Conservation (phyloP, 176 grass and related monocot genomes). For the Cenchrus purpureus region DNA sequence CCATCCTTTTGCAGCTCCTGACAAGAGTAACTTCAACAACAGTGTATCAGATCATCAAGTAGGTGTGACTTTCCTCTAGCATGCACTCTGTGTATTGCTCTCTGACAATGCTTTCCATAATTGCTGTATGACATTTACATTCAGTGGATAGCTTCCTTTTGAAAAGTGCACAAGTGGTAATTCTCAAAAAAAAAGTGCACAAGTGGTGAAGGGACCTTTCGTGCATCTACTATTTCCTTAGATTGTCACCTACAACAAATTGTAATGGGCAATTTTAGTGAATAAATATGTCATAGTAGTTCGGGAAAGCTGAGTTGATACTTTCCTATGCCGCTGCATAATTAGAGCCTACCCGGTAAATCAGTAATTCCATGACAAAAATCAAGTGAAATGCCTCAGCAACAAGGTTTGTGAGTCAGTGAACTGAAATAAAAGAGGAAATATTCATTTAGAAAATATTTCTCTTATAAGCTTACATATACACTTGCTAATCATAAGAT, state of each 20-base stretch:
- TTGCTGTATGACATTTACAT: background rate
- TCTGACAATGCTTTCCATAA: background rate
- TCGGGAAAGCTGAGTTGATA: background rate
- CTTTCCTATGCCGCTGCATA: background rate
- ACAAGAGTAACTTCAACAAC: constrained; percentile 98
- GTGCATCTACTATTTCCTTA: background rate
- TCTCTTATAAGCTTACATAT: background rate
- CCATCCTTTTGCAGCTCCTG: constrained; percentile 63
- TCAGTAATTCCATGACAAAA: background rate
- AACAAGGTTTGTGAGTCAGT: background rate
- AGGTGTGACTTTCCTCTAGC: constrained; percentile 91
- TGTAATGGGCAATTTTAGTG: background rate
- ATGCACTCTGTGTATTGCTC: background rate
- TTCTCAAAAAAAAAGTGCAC: background rate
- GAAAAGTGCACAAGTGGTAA: background rate
- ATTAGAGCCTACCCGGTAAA: background rate
- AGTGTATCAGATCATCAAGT: constrained; percentile 99
- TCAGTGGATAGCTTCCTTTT: background rate
- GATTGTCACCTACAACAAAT: constrained; percentile 1
- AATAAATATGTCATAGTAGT: background rate
- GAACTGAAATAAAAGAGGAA: background rate
- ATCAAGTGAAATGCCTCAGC: background rate
- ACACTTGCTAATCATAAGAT: constrained; percentile 10
- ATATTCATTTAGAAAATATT: background rate
- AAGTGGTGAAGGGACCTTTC: background rate